A percentile compares a stretch with the other conserved stretches of the same genome.
Conservation (phyloP, 441 rosid species). For the Theobroma grandiflorum region DNA sequence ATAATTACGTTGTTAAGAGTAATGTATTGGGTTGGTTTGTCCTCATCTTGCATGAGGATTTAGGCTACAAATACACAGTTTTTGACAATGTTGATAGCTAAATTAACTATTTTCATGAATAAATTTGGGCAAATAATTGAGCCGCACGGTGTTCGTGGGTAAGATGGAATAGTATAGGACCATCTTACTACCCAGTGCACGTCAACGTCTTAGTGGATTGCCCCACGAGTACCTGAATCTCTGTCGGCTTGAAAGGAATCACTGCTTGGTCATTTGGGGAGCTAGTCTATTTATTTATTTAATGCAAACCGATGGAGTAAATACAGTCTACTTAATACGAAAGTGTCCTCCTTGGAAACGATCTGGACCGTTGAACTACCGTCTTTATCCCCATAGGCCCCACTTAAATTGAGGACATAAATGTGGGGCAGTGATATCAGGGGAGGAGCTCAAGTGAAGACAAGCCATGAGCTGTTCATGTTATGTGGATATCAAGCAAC, state of each 20-base stretch:
- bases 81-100: neutral
- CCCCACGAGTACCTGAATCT: conserved; percentile 18
- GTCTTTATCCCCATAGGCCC: conserved; percentile 12
- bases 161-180: neutral
- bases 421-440: conserved; percentile 24
- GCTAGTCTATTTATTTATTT: conserved; percentile 26
- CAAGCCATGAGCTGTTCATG: conserved; percentile 18
- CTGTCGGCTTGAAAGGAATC: conserved; percentile 26
- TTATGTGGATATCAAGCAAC: neutral
- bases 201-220: conserved; percentile 9
- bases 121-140: neutral
- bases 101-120: neutral
- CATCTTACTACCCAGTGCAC: neutral
- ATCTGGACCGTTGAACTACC: conserved; percentile 24
- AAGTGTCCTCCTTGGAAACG: too few relatives aligned
- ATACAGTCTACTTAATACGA: neutral
- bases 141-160: neutral
- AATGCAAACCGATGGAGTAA: neutral
- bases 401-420: conserved; percentile 11
- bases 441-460: conserved; percentile 1
- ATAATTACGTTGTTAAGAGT: neutral
- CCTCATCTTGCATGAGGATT: neutral
- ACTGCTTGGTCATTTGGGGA: conserved; percentile 18
- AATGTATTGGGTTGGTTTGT: neutral
- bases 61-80: neutral